Percentiles rank a stretch among this genome's conserved stretches.
Conservation (phyloP, 192 early-diverging fungal genomes). For the Coemansia sp. region DNA sequence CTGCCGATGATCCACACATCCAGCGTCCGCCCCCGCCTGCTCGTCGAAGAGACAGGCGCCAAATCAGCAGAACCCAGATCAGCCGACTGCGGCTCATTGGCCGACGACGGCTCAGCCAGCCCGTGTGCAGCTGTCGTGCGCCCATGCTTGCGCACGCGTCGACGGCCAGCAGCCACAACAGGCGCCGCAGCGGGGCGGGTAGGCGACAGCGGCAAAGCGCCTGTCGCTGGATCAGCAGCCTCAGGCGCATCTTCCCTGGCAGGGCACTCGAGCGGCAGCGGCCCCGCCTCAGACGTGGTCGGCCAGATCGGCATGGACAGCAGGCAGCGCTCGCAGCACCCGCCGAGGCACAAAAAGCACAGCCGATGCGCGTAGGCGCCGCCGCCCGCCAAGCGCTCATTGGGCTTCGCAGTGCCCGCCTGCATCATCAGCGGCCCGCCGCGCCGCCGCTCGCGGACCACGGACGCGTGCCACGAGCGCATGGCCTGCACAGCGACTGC, state of each 20-base stretch:
- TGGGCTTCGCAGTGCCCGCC: background rate
- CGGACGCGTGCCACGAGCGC: conserved; percentile 44
- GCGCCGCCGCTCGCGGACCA: conserved; percentile 39
- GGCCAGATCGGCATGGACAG: conserved; percentile 55
- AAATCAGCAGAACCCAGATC: conserved; percentile 11
- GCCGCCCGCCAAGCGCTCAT: background rate
- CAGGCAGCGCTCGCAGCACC: conserved; percentile 47
- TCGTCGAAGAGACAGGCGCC: background rate
- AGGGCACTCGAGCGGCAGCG: background rate
- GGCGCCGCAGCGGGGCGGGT: background rate
- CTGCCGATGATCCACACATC: conserved; percentile 46
- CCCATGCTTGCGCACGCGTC: conserved; percentile 9
- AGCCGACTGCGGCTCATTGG: background rate
- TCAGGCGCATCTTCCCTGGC: background rate
- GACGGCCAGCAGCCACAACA: background rate
- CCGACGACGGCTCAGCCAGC: background rate
- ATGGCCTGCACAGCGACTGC: conserved; percentile 33
- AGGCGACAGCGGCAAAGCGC: background rate
- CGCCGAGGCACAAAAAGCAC: conserved; percentile 51
- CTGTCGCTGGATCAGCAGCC: background rate
- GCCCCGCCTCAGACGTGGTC: conserved; percentile 3
- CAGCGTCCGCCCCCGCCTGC: conserved; percentile 14
- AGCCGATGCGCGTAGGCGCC: conserved; percentile 34
- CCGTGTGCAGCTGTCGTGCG: background rate
- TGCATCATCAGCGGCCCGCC: conserved; percentile 21